A percentile compares a stretch with the other conserved stretches of the same genome.
Evolutionary conservation across 1,139 yeast species (phyloP).

Genomic region (Sugiyamaella japonica): DNA sequence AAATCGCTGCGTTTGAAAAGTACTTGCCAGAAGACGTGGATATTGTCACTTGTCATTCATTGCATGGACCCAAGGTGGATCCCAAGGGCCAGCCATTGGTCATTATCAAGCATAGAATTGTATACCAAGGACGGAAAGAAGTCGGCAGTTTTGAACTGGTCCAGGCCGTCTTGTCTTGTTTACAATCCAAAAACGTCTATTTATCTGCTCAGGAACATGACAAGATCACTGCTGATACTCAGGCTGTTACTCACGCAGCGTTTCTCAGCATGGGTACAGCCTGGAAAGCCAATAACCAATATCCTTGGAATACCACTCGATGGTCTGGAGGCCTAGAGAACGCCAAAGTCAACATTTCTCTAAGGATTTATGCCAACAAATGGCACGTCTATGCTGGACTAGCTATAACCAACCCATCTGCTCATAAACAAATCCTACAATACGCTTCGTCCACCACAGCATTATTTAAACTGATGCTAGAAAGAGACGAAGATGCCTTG

Average conservation of each 20-base stretch:
- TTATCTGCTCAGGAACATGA: slow-evolving; percentile 86
- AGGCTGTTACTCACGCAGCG: slow-evolving; percentile 98
- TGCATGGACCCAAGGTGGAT: slow-evolving; percentile 91
- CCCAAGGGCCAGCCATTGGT: slow-evolving; percentile 93
- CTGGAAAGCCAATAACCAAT: slow-evolving; percentile 79
- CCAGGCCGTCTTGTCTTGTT: slow-evolving; percentile 62
- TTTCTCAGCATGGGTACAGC: slow-evolving; percentile 96
- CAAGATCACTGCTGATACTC: slow-evolving; percentile 94
- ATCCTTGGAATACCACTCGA: slow-evolving; percentile 87
- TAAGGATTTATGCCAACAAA: slow-evolving; percentile 86
- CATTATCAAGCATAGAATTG: slow-evolving; percentile 73
- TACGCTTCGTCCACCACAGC: slow-evolving; percentile 85
- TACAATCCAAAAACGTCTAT: slow-evolving; percentile 75
- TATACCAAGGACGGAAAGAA: slow-evolving; percentile 64
- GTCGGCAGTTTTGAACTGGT: slow-evolving; percentile 56
- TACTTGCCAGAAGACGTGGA: slow-evolving; percentile 74
- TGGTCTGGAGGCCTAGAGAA: slow-evolving; percentile 96
- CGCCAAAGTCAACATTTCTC: slow-evolving; percentile 89
- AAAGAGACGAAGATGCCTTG: slow-evolving; percentile 61
- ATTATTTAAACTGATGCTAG: slow-evolving; percentile 78
- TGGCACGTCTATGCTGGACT: slow-evolving; percentile 99
- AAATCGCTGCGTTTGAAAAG: slow-evolving; percentile 79
- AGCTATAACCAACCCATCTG: slow-evolving; percentile 93
- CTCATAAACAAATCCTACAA: slow-evolving; percentile 87
- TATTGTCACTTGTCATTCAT: slow-evolving; percentile 82